Percentiles rank a stretch among this genome's conserved stretches.
These are phyloP conservation scores for Annulohypoxylon bovei DNA, from an alignment of 495 filamentous ascomycete species.

Conservation along the genomic window DNA sequence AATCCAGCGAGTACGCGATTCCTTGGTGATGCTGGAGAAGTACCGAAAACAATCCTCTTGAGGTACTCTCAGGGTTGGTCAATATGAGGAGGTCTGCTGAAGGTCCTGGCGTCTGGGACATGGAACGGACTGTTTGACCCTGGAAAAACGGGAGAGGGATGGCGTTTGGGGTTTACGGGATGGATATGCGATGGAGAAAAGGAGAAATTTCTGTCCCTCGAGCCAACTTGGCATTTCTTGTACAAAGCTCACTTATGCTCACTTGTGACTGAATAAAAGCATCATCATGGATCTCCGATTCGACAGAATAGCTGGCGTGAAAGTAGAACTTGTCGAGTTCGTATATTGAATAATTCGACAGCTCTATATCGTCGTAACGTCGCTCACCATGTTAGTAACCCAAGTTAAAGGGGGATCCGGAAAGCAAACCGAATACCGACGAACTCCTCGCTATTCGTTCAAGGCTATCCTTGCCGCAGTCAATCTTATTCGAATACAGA, in stretches of 20 bases:
- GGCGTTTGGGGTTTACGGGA: not conserved
- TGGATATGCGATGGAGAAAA: not conserved
- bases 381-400: not conserved
- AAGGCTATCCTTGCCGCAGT: not conserved
- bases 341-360: not conserved
- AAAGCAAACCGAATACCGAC: not conserved
- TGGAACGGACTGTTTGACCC: not conserved
- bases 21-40: conserved; percentile 18
- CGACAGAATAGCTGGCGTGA: not conserved
- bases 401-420: not conserved
- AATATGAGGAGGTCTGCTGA: not conserved
- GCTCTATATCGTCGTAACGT: not conserved
- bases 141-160: not conserved
- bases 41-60: not conserved
- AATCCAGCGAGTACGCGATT: conserved; percentile 16
- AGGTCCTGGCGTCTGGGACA: not conserved
- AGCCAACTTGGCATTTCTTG: not conserved
- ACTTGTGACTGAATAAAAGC: not conserved
- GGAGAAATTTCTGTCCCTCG: not conserved
- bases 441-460: not conserved
- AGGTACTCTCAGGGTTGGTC: not conserved
- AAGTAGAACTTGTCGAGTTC: no score
- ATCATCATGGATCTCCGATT: not conserved
- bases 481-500: not conserved
- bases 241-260: not conserved